phyloP scores from a whole-genome alignment of 2,329 filamentous ascomycete genomes.

The Fusarium denticulatum region DNA sequence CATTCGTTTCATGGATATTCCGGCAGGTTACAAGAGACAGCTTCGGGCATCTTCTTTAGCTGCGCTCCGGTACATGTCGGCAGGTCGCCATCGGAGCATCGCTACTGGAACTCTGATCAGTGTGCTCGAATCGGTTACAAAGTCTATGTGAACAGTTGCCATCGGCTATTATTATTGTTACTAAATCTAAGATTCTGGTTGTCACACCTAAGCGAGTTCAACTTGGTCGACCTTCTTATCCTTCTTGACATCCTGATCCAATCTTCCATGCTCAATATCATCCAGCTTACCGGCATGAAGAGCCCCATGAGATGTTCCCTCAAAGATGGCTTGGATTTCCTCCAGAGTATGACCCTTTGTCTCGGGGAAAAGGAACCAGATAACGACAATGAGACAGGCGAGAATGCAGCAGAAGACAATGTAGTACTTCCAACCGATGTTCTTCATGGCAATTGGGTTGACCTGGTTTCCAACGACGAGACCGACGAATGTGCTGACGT shows the following conservation, averaged over 20 bases:
- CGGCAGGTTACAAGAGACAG: not conserved
- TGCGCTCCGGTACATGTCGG: too few relatives aligned
- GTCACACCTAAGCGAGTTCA: constrained; percentile 9
- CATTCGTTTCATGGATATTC: not conserved
- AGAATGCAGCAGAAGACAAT: constrained; percentile 52
- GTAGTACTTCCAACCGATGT: constrained; percentile 54
- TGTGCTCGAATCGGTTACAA: not conserved
- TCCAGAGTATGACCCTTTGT: constrained; percentile 47
- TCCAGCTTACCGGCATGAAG: constrained; percentile 7
- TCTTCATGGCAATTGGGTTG: constrained; percentile 53
- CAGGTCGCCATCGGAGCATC: not conserved
- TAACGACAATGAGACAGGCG: constrained; percentile 43
- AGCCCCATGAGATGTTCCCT: constrained; percentile 22
- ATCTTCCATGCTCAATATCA: constrained; percentile 12
- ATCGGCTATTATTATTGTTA: not conserved
- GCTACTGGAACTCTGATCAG: not conserved
- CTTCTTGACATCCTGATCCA: constrained; percentile 14
- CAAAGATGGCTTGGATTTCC: constrained; percentile 46
- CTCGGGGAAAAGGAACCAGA: constrained; percentile 52
- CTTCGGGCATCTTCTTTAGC: too few relatives aligned
- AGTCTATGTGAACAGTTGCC: not conserved
- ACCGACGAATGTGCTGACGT: constrained; percentile 29
- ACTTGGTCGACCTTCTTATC: constrained; percentile 29
- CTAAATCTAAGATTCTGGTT: too few relatives aligned
- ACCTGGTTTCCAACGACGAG: constrained; percentile 52